Conservation (phyloP, 805 yeast species). For the Jamesozyma jinghongensis region DNA sequence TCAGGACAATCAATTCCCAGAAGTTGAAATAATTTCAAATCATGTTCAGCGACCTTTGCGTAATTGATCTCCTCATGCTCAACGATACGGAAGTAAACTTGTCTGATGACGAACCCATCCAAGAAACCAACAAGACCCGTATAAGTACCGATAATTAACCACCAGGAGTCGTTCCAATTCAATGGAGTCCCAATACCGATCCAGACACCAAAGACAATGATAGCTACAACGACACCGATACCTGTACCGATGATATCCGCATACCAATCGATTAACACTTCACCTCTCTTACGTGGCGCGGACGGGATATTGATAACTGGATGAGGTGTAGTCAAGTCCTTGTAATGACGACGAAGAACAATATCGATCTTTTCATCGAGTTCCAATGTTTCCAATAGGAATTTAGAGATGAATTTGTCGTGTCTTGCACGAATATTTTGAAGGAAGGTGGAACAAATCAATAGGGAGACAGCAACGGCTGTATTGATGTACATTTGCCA, state of each 20-base stretch:
- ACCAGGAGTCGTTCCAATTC: constrained; percentile 35
- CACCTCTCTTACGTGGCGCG: constrained; percentile 13
- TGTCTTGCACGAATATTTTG: constrained; percentile 35
- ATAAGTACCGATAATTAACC: constrained; percentile 40
- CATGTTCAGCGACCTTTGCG: constrained; percentile 25
- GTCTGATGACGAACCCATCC: constrained; percentile 37
- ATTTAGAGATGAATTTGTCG: constrained; percentile 23
- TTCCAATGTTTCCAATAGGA: constrained; percentile 14
- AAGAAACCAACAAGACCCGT: constrained; percentile 37
- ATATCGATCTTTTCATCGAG: constrained; percentile 28
- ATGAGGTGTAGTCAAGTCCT: constrained; percentile 21
- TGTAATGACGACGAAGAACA: constrained; percentile 12
- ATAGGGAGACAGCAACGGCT: constrained; percentile 33
- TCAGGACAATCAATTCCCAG: constrained; percentile 23
- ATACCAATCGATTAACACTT: constrained; percentile 30
- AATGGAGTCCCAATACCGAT: constrained; percentile 31
- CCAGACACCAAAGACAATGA: constrained; percentile 32
- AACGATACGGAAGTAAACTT: constrained; percentile 29
- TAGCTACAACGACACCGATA: constrained; percentile 31
- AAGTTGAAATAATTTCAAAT: constrained; percentile 24
- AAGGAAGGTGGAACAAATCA: constrained; percentile 31
- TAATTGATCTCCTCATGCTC: constrained; percentile 22
- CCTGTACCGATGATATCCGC: constrained; percentile 38
- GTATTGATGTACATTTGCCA: constrained; percentile 39
- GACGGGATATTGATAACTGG: constrained; percentile 16